Evolutionary conservation across 2,329 filamentous ascomycete genomes (phyloP).

Genomic region (Lecanicillium sp.): DNA sequence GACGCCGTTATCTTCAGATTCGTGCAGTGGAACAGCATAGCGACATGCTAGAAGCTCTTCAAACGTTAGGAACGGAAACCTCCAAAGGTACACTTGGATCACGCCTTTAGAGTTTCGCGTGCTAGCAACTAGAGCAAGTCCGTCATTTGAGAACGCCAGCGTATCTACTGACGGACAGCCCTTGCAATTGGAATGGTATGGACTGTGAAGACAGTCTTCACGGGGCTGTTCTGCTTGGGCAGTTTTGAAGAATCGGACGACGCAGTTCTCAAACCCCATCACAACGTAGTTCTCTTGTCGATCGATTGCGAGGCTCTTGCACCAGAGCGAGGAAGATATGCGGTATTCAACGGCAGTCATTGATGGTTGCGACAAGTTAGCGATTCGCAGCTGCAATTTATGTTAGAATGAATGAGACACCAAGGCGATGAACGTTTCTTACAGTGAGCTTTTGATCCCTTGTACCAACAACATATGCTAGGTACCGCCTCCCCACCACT

Average conservation of each 20-base stretch:
- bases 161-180: constrained; percentile 29
- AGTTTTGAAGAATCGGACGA: constrained; percentile 31
- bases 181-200: constrained; percentile 24
- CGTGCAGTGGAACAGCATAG: constrained; percentile 29
- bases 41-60: constrained; percentile 26
- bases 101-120: constrained; percentile 26
- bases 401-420: not conserved
- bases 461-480: constrained; percentile 31
- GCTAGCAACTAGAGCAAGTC: constrained; percentile 28
- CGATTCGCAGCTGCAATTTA: constrained; percentile 25
- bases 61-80: constrained; percentile 26
- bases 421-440: constrained; percentile 9
- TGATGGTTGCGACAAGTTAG: constrained; percentile 24
- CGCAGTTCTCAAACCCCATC: constrained; percentile 30
- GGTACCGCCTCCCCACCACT: constrained; percentile 24
- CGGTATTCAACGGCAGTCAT: constrained; percentile 26
- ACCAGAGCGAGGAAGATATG: constrained; percentile 29
- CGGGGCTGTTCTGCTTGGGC: constrained; percentile 22
- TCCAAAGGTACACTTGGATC: constrained; percentile 28
- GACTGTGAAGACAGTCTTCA: constrained; percentile 27
- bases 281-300: constrained; percentile 30
- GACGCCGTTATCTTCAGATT: constrained; percentile 31
- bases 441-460: constrained; percentile 32
- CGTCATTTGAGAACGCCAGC: constrained; percentile 30
- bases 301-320: constrained; percentile 28